A percentile compares a stretch with the other conserved stretches of the same genome.
These are phyloP conservation scores for Penicillium sp. DNA, from an alignment of 2,329 filamentous ascomycete genomes.

Conservation along the genomic window DNA sequence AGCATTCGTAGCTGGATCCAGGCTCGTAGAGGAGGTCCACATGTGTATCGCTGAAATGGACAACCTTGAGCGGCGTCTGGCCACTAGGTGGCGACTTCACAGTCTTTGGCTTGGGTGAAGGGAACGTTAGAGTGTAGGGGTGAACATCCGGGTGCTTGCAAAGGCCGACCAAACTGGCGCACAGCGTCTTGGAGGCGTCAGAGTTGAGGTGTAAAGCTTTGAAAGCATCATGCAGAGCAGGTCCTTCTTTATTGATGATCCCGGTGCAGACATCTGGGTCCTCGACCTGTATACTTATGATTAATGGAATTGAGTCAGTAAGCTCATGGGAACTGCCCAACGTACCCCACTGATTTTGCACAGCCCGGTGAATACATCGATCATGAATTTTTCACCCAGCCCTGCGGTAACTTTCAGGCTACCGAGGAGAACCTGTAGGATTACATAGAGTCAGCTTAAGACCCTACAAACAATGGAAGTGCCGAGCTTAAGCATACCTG, in stretches of 20 bases:
- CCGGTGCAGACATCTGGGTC: conserved; percentile 58
- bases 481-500: conserved; percentile 20
- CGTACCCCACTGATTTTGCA: conserved; percentile 39
- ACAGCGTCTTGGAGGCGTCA: conserved; percentile 52
- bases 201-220: conserved; percentile 50
- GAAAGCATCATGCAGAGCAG: conserved; percentile 52
- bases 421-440: conserved; percentile 32
- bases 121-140: conserved; percentile 46
- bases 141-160: conserved; percentile 51
- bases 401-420: conserved; percentile 47
- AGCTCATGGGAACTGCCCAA: neutral
- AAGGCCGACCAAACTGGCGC: conserved; percentile 54
- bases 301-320: neutral
- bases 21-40: conserved; percentile 56
- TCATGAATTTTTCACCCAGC: conserved; percentile 45
- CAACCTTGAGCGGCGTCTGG: conserved; percentile 51
- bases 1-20: conserved; percentile 56
- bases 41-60: conserved; percentile 62
- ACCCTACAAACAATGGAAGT: neutral
- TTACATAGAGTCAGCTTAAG: neutral
- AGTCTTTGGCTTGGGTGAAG: conserved; percentile 40
- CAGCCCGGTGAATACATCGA: conserved; percentile 37
- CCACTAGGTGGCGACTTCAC: conserved; percentile 47
- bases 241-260: conserved; percentile 52
- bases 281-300: conserved; percentile 38